A percentile compares a stretch with the other conserved stretches of the same genome.
phyloP scores from a whole-genome alignment of 306 rosid genomes.

The Quercus rubra region DNA sequence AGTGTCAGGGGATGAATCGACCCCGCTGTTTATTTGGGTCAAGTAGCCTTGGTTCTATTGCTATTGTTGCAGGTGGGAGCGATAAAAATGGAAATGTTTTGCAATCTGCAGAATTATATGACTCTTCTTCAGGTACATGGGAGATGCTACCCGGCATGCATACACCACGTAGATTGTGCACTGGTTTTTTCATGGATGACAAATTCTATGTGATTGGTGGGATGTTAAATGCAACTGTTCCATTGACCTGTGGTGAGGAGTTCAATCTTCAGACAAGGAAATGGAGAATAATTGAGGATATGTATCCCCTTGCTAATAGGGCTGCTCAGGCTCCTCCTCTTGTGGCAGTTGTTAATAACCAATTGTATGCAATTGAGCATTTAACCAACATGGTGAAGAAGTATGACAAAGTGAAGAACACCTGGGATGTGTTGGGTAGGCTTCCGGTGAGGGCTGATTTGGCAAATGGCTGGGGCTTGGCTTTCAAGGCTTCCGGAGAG shows the following conservation, averaged over 20 bases:
- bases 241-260: conserved; percentile 92
- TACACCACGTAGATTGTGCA: conserved; percentile 77
- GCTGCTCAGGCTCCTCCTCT: conserved; percentile 97
- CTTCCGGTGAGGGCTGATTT: conserved; percentile 89
- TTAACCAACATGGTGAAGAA: conserved; percentile 83
- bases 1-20: conserved; percentile 72
- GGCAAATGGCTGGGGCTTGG: conserved; percentile 92
- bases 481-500: conserved; percentile 95
- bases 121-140: conserved; percentile 68
- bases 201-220: conserved; percentile 95
- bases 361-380: conserved; percentile 77
- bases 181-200: conserved; percentile 83
- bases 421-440: conserved; percentile 80
- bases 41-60: conserved; percentile 72
- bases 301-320: conserved; percentile 75
- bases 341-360: conserved; percentile 86
- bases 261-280: conserved; percentile 59
- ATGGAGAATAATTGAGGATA: conserved; percentile 79
- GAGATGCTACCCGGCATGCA: conserved; percentile 76
- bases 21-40: conserved; percentile 96
- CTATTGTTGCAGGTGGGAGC: conserved; percentile 88
- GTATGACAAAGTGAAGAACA: conserved; percentile 70
- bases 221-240: conserved; percentile 68
- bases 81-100: conserved; percentile 72
- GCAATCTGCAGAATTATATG: conserved; percentile 72